Evolutionary conservation across 2,329 filamentous ascomycete genomes (phyloP).

Genomic region (Tolypocladium paradoxum): DNA sequence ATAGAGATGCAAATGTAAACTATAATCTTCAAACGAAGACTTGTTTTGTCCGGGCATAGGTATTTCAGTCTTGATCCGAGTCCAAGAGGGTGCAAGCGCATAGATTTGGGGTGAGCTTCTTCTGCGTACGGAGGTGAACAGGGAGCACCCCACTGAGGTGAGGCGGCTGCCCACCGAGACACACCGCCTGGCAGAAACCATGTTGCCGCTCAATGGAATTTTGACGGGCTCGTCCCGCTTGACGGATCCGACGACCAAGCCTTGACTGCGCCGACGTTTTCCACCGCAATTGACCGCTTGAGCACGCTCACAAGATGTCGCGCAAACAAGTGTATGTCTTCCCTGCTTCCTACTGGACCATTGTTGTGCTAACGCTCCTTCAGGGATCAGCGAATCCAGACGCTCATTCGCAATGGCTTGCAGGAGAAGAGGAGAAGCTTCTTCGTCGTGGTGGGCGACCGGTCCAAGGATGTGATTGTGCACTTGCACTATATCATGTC

Average conservation of each 20-base stretch:
- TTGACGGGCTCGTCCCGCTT: constrained; percentile 5
- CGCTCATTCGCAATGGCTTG: constrained; percentile 82
- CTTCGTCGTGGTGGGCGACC: constrained; percentile 88
- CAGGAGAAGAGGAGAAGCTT: constrained; percentile 97
- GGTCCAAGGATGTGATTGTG: constrained; percentile 92
- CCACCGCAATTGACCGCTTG: constrained; percentile 13
- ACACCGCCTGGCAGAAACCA: constrained; percentile 30
- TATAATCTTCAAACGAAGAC: no score
- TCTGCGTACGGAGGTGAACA: background rate
- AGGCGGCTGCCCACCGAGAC: background rate
- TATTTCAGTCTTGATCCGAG: background rate
- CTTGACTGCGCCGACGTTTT: constrained; percentile 15
- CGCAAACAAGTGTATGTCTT: constrained; percentile 44
- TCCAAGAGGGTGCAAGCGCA: background rate
- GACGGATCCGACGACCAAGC: background rate
- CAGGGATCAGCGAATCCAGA: constrained; percentile 81
- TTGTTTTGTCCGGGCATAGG: no score
- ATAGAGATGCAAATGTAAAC: background rate
- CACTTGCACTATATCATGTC: constrained; percentile 88
- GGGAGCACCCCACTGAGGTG: background rate
- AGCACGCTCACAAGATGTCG: constrained; percentile 35
- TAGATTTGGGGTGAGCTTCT: background rate
- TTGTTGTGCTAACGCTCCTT: background rate
- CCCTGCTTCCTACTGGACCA: background rate
- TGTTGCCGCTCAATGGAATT: constrained; percentile 24